phyloP scores from a whole-genome alignment of 2,329 filamentous ascomycete species.

The Monosporascus sp. region DNA sequence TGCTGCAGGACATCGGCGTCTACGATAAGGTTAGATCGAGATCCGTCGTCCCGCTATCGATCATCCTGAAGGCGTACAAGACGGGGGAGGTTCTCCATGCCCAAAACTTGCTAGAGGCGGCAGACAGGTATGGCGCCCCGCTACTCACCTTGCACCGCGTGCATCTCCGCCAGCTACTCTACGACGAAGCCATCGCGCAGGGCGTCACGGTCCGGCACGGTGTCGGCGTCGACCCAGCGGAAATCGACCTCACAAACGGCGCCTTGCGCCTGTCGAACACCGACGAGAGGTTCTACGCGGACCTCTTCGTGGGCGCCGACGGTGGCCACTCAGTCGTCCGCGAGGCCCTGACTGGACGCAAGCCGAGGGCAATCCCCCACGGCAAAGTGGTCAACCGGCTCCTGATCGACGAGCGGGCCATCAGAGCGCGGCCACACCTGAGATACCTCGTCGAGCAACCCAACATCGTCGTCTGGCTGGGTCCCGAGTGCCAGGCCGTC shows the following conservation, averaged over 20 bases:
- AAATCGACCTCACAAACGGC: slow-evolving; percentile 7
- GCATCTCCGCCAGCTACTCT: slow-evolving; percentile 13
- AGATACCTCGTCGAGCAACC: slow-evolving; percentile 9
- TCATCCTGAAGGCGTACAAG: slow-evolving; percentile 12
- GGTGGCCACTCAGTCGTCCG: slow-evolving; percentile 8
- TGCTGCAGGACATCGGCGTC: slow-evolving; percentile 13
- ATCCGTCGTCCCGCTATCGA: slow-evolving; percentile 7
- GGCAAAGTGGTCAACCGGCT: slow-evolving; percentile 16
- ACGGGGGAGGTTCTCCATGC: slow-evolving; percentile 14
- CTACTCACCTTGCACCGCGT: slow-evolving; percentile 15
- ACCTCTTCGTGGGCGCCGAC: slow-evolving; percentile 13
- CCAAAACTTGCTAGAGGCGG: slow-evolving; percentile 8
- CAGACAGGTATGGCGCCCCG: slow-evolving; percentile 9
- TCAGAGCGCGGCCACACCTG: slow-evolving; percentile 8
- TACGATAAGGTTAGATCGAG: slow-evolving; percentile 11
- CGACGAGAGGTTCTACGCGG: slow-evolving; percentile 7
- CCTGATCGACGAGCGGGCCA: slow-evolving; percentile 11
- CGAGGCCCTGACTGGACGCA: slow-evolving; percentile 8
- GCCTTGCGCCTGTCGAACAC: slow-evolving; percentile 2
- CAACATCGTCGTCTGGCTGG: slow-evolving; percentile 15
- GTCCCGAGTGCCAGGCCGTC: slow-evolving; percentile 14
- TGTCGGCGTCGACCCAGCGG: slow-evolving; percentile 5
- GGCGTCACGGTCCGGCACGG: slow-evolving; percentile 13
- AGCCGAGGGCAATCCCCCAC: slow-evolving; percentile 10
- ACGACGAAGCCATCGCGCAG: slow-evolving; percentile 11